phyloP scores from a whole-genome alignment of 768 basidiomycete species.

The Leccinum pellstonianum region DNA sequence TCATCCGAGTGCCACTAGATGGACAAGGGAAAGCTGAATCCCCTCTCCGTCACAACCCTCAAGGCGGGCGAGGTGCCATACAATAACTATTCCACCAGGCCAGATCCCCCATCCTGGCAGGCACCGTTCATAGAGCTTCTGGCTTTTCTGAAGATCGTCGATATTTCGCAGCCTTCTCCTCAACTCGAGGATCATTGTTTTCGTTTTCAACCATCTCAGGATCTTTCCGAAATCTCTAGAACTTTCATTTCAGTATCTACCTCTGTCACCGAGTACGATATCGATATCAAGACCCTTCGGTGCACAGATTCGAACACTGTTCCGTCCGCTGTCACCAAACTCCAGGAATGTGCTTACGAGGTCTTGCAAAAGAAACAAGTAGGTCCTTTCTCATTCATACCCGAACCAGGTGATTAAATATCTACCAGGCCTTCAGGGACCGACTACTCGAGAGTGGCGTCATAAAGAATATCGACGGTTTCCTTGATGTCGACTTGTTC shows the following conservation, averaged over 20 bases:
- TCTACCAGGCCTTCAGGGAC: slow-evolving; percentile 12
- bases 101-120: slow-evolving; percentile 3
- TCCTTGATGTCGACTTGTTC: slow-evolving; percentile 8
- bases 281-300: slow-evolving; percentile 8
- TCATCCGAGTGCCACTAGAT: slow-evolving; percentile 14
- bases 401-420: neutral
- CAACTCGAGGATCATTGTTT: neutral
- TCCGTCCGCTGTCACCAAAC: neutral
- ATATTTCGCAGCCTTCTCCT: neutral
- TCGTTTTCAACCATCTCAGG: slow-evolving; percentile 17
- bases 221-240: slow-evolving; percentile 13
- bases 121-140: slow-evolving; percentile 14
- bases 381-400: neutral
- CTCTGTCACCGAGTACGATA: slow-evolving; percentile 1
- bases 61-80: neutral
- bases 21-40: neutral
- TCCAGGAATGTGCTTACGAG: slow-evolving; percentile 9
- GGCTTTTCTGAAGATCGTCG: neutral
- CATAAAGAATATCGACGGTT: slow-evolving; percentile 2
- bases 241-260: slow-evolving; percentile 11
- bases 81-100: neutral
- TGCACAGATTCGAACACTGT: neutral
- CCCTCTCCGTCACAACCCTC: slow-evolving; percentile 9
- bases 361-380: slow-evolving; percentile 9
- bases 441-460: slow-evolving; percentile 1